Conservation (phyloP, 257 asterid species). For the Handroanthus guayacan region DNA sequence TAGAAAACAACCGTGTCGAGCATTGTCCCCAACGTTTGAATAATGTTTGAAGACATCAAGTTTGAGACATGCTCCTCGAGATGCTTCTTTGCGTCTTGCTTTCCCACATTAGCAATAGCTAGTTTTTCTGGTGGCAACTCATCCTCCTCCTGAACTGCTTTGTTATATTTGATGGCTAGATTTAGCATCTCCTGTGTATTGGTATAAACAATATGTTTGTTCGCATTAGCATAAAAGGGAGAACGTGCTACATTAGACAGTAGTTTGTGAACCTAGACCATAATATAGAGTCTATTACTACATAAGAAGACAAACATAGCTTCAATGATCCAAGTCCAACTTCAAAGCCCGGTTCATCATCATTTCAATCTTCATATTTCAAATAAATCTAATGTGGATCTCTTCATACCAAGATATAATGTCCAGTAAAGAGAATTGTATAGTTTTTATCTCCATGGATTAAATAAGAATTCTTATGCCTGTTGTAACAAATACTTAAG, state of each 20-base stretch:
- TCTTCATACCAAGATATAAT: background rate
- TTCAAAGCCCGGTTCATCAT: background rate
- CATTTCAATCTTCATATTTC: background rate
- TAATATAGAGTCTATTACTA: too few relatives aligned
- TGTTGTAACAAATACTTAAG: background rate
- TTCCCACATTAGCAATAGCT: conserved; percentile 93
- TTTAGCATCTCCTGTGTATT: conserved; percentile 88
- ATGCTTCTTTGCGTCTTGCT: conserved; percentile 98
- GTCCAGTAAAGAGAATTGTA: background rate
- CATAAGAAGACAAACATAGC: too few relatives aligned
- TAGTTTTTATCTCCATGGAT: background rate
- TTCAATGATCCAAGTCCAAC: too few relatives aligned
- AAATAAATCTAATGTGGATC: background rate
- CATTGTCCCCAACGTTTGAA: conserved; percentile 93
- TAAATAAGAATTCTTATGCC: background rate
- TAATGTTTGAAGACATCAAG: conserved; percentile 95
- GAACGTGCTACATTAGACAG: too few relatives aligned
- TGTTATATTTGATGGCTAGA: conserved; percentile 79
- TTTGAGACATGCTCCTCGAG: conserved; percentile 92
- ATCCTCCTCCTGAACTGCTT: conserved; percentile 98
- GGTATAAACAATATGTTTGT: background rate
- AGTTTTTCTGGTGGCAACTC: conserved; percentile 93
- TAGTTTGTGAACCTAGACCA: too few relatives aligned
- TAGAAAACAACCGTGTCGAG: conserved; percentile 93
- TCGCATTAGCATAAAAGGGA: background rate